phyloP scores from a whole-genome alignment of 2,329 filamentous ascomycete genomes.

The Alternaria rosae region DNA sequence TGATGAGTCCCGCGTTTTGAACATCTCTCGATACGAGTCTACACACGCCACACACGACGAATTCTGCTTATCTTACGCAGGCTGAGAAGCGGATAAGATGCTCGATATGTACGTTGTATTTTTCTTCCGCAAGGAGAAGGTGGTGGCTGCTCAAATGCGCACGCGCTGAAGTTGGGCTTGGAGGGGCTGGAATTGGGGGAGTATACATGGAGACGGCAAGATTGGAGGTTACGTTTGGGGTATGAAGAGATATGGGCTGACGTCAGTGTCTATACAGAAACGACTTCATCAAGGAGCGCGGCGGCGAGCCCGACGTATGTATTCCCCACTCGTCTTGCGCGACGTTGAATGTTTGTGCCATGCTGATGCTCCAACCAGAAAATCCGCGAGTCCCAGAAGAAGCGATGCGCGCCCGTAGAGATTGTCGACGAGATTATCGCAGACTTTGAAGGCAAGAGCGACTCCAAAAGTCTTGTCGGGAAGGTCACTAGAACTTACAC shows the following conservation, averaged over 20 bases:
- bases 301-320: constrained; percentile 77
- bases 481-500: not conserved
- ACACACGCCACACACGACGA: constrained; percentile 21
- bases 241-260: constrained; percentile 15
- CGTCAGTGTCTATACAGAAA: constrained; percentile 48
- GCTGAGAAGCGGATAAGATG: constrained; percentile 29
- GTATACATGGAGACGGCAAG: not conserved
- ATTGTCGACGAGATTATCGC: constrained; percentile 90
- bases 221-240: not conserved
- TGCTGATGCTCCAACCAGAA: constrained; percentile 48
- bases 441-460: constrained; percentile 68
- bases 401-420: constrained; percentile 79
- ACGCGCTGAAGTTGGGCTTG: constrained; percentile 2
- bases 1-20: constrained; percentile 14
- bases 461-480: not conserved
- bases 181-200: not conserved
- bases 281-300: constrained; percentile 74
- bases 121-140: not conserved
- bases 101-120: constrained; percentile 37
- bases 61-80: constrained; percentile 1
- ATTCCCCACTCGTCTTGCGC: not conserved
- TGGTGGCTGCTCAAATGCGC: not conserved
- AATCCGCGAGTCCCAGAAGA: constrained; percentile 90
- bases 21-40: constrained; percentile 9
- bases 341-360: not conserved